These are phyloP conservation scores for Fraxinus sp. DNA, from an alignment of 305 asterid species.

Conservation along the genomic window DNA sequence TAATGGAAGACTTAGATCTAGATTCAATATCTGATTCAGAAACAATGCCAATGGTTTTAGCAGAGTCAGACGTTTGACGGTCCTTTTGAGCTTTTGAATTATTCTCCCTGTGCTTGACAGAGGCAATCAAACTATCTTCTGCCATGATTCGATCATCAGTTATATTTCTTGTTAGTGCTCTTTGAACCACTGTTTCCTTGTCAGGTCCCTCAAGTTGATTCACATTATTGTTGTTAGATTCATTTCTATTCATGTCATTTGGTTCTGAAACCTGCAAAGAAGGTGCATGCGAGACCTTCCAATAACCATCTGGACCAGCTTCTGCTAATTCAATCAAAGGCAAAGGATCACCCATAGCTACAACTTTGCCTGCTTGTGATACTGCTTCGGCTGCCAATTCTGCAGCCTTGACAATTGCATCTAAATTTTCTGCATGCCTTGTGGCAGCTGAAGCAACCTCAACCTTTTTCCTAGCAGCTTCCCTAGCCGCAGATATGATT, in stretches of 20 bases:
- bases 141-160: slow-evolving; percentile 35
- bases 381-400: slow-evolving; percentile 98
- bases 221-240: slow-evolving; percentile 27
- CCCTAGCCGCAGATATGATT: slow-evolving; percentile 80
- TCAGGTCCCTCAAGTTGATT: slow-evolving; percentile 40
- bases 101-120: slow-evolving; percentile 40
- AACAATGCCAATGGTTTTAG: slow-evolving; percentile 32
- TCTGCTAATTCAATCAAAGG: slow-evolving; percentile 64
- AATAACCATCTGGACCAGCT: slow-evolving; percentile 74
- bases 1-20: slow-evolving; percentile 27
- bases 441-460: slow-evolving; percentile 98
- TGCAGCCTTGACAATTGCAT: slow-evolving; percentile 89
- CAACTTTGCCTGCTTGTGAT: slow-evolving; percentile 91
- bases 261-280: slow-evolving; percentile 35
- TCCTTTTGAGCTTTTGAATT: slow-evolving; percentile 41
- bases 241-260: slow-evolving; percentile 31
- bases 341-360: slow-evolving; percentile 76
- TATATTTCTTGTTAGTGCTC: slow-evolving; percentile 36
- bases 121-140: slow-evolving; percentile 36
- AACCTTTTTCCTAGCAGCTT: slow-evolving; percentile 82
- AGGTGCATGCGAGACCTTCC: slow-evolving; percentile 47
- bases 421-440: slow-evolving; percentile 85
- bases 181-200: slow-evolving; percentile 39
- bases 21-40: slow-evolving; percentile 43
- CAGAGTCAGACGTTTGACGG: slow-evolving; percentile 35